Percentiles rank a stretch among this genome's conserved stretches.
Evolutionary conservation across 768 basidiomycete species (phyloP).

Genomic region (Tylopilus sp.): DNA sequence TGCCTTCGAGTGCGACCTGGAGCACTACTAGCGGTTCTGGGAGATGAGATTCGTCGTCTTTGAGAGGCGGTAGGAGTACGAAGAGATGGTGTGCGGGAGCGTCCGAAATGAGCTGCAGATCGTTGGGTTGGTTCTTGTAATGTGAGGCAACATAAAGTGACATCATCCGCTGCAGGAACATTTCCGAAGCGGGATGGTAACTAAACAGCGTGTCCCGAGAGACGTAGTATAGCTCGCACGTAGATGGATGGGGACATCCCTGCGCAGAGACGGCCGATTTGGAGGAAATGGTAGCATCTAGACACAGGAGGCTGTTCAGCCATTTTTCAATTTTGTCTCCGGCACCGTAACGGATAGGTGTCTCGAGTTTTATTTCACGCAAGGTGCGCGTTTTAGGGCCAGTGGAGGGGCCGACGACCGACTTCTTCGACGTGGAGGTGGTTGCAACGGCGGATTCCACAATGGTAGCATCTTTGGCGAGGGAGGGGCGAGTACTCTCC

Average conservation of each 20-base stretch:
- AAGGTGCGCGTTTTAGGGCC: conserved; percentile 66
- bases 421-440: conserved; percentile 50
- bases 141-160: conserved; percentile 95
- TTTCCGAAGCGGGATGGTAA: conserved; percentile 95
- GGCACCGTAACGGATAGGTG: conserved; percentile 86
- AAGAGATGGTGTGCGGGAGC: conserved; percentile 97
- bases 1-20: conserved; percentile 94
- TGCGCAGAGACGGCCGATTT: conserved; percentile 43
- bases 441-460: conserved; percentile 38
- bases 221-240: conserved; percentile 94
- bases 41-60: conserved; percentile 83
- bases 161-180: conserved; percentile 98
- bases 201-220: conserved; percentile 95
- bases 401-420: conserved; percentile 44
- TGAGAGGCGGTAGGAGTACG: conserved; percentile 89
- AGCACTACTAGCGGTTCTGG: conserved; percentile 95
- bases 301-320: conserved; percentile 86
- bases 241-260: conserved; percentile 92
- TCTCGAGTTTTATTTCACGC: conserved; percentile 92
- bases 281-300: conserved; percentile 74
- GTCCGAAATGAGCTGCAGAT: conserved; percentile 94
- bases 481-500: conserved; percentile 79
- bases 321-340: conserved; percentile 93
- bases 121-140: conserved; percentile 99
- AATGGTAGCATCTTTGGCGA: conserved; percentile 55